These are phyloP conservation scores for Coccomyxa sp. DNA, from an alignment of 139 green algal genomes.

Conservation along the genomic window DNA sequence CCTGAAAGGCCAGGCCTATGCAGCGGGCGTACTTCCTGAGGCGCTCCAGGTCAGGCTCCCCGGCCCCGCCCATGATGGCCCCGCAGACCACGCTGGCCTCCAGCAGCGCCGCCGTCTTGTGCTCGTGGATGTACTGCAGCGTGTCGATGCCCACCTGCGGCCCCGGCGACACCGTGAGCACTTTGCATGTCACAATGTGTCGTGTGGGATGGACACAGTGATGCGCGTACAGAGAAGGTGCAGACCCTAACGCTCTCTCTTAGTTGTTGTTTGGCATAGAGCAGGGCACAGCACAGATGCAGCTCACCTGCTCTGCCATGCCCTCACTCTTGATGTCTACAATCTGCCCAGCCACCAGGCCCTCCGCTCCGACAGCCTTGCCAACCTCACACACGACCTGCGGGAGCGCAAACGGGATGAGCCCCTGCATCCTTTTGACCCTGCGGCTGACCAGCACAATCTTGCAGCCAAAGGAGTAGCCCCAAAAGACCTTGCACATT, in stretches of 20 bases:
- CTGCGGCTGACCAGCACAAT: too few relatives aligned
- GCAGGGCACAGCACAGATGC: not conserved
- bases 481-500: too few relatives aligned
- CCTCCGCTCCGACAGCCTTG: slow-evolving; percentile 80
- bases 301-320: slow-evolving; percentile 52
- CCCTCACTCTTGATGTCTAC: slow-evolving; percentile 94
- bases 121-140: slow-evolving; percentile 97
- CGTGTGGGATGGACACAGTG: too few relatives aligned
- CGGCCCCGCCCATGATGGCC: slow-evolving; percentile 80
- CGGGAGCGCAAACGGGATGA: not conserved
- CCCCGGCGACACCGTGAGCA: too few relatives aligned
- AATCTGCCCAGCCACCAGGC: slow-evolving; percentile 94
- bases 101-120: slow-evolving; percentile 98
- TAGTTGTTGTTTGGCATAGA: not conserved
- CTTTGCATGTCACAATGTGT: too few relatives aligned
- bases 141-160: slow-evolving; percentile 78
- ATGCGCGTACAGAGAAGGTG: not conserved
- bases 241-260: not conserved
- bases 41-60: slow-evolving; percentile 80
- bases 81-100: slow-evolving; percentile 89
- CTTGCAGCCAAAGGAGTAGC: too few relatives aligned
- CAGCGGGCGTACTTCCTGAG: slow-evolving; percentile 88
- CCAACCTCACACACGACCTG: slow-evolving; percentile 85
- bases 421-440: too few relatives aligned
- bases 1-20: slow-evolving; percentile 98